Evolutionary conservation across 331 rosid species (phyloP).

Genomic region (Phaseolus coccineus): DNA sequence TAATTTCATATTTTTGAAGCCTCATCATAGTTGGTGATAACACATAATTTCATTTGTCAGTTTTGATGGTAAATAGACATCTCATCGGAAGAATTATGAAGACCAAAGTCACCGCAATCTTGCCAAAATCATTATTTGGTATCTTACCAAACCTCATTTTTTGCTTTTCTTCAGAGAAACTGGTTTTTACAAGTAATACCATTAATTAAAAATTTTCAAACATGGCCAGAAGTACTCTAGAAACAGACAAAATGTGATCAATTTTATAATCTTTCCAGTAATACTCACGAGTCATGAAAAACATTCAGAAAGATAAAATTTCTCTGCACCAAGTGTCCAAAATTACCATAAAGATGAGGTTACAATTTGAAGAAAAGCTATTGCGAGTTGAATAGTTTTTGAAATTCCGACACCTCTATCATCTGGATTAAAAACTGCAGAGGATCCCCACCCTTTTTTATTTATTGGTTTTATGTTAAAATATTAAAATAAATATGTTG

Average conservation of each 20-base stretch:
- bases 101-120: background rate
- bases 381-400: background rate
- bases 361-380: constrained; percentile 15
- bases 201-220: background rate
- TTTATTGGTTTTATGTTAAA: background rate
- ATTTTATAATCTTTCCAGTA: background rate
- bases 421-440: constrained; percentile 8
- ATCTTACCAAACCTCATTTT: background rate
- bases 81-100: background rate
- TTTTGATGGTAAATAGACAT: background rate
- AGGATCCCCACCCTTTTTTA: background rate
- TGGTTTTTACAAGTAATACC: background rate
- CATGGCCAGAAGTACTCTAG: background rate
- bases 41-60: background rate
- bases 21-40: constrained; percentile 7
- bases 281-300: background rate
- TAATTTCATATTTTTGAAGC: background rate
- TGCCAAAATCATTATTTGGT: background rate
- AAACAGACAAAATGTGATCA: background rate
- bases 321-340: constrained; percentile 9
- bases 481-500: background rate
- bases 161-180: background rate
- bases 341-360: background rate
- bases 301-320: background rate
- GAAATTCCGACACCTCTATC: constrained; percentile 9